A percentile compares a stretch with the other conserved stretches of the same genome.
These are phyloP conservation scores for Sporobolomyces pararoseus DNA, from an alignment of 768 basidiomycete genomes.

Conservation along the genomic window DNA sequence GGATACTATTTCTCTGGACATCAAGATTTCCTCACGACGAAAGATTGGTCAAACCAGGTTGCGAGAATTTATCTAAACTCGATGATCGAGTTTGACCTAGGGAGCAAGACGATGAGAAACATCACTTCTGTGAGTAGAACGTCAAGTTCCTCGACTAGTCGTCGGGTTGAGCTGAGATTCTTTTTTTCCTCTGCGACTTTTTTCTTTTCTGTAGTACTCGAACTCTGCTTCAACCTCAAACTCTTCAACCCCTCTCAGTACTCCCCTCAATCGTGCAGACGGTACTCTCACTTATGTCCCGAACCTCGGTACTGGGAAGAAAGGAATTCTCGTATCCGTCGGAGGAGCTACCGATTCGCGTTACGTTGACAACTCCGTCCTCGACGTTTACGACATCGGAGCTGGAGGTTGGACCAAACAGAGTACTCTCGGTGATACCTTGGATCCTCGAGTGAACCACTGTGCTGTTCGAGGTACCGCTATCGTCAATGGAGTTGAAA, in stretches of 20 bases:
- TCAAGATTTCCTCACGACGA: conserved; percentile 13
- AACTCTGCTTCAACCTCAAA: conserved; percentile 16
- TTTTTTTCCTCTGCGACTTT: too few species aligned
- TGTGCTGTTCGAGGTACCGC: conserved; percentile 36
- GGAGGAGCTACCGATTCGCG: conserved; percentile 28
- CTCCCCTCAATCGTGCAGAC: conserved; percentile 32
- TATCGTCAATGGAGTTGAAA: conserved; percentile 35
- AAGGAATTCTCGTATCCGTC: conserved; percentile 34
- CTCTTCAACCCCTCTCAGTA: conserved; percentile 23
- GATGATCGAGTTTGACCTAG: conserved; percentile 34
- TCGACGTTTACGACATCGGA: conserved; percentile 41
- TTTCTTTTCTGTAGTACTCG: conserved; percentile 3
- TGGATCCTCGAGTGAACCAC: conserved; percentile 35
- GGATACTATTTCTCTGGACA: conserved; percentile 30
- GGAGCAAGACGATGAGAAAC: conserved; percentile 14
- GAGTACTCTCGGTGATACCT: conserved; percentile 26
- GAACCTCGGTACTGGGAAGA: conserved; percentile 14
- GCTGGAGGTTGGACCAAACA: conserved; percentile 39
- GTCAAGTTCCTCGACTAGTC: too few species aligned
- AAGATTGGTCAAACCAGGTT: conserved; percentile 34
- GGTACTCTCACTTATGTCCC: conserved; percentile 27
- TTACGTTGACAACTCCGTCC: conserved; percentile 34
- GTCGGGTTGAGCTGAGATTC: too few species aligned
- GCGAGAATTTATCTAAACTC: conserved; percentile 27
- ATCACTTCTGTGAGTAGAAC: conserved; percentile 27